phyloP scores from a whole-genome alignment of 169 alveolate species.

The Plasmodium gallinaceum region DNA sequence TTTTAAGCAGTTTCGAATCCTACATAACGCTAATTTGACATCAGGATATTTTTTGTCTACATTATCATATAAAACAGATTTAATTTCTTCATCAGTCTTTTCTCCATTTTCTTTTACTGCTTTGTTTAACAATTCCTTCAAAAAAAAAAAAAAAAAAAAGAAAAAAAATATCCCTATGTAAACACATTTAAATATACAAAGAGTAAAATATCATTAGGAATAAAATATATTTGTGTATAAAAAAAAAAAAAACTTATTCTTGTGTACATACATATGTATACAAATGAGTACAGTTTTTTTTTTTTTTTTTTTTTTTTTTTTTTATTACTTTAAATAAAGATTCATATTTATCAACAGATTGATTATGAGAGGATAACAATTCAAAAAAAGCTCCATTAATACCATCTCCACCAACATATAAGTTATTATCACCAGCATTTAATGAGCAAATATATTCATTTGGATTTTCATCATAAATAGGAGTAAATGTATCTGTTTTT shows the following conservation, averaged over 20 bases:
- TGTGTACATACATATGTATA: not conserved
- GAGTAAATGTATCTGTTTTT: slow-evolving; percentile 50
- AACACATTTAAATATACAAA: not conserved
- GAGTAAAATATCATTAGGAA: no score
- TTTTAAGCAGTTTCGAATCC: slow-evolving; percentile 54
- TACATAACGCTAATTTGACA: slow-evolving; percentile 68
- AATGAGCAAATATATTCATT: slow-evolving; percentile 78
- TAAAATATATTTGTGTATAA: not conserved
- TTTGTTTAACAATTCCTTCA: slow-evolving; percentile 49
- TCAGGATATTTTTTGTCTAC: slow-evolving; percentile 70
- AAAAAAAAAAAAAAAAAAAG: not conserved
- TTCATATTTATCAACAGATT: slow-evolving; percentile 79
- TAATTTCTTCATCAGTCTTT: slow-evolving; percentile 67
- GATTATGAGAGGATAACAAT: slow-evolving; percentile 72
- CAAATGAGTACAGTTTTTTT: not conserved
- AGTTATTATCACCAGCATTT: slow-evolving; percentile 79
- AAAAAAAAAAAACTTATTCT: not conserved
- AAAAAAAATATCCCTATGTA: not conserved
- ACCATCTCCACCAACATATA: slow-evolving; percentile 78
- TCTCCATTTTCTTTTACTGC: slow-evolving; percentile 58
- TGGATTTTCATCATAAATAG: slow-evolving; percentile 78
- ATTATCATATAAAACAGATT: slow-evolving; percentile 57
- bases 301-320: not conserved
- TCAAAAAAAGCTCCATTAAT: slow-evolving; percentile 80
- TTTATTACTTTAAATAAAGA: slow-evolving; percentile 75